A percentile compares a stretch with the other conserved stretches of the same genome.
Conservation (phyloP, 1,139 yeast species). For the Zygosaccharomyces pseudobailii region DNA sequence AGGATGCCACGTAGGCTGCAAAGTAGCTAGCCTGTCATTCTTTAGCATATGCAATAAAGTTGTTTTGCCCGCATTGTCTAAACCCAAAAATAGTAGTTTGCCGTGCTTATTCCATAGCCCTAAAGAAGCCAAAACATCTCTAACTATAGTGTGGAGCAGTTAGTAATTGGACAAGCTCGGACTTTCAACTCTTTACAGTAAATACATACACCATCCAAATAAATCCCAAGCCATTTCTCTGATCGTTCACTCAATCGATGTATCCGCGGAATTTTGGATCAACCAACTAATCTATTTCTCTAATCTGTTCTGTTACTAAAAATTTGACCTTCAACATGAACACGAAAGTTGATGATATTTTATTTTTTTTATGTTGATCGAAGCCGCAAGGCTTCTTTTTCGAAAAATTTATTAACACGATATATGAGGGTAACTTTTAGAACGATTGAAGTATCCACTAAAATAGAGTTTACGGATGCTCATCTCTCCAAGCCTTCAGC, state of each 20-base stretch:
- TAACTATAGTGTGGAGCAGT: slow-evolving; percentile 44
- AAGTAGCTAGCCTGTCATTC: slow-evolving; percentile 95
- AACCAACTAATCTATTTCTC: background rate
- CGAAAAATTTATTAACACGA: background rate
- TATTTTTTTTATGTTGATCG: background rate
- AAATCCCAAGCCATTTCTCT: slow-evolving; percentile 30
- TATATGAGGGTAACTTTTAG: background rate
- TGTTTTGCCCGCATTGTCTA: slow-evolving; percentile 98
- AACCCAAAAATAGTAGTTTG: slow-evolving; percentile 87
- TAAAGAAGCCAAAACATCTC: slow-evolving; percentile 86
- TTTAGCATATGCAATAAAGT: slow-evolving; percentile 93
- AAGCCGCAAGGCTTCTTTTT: slow-evolving; percentile 3
- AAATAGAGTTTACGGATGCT: background rate
- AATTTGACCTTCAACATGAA: background rate
- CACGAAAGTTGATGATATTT: background rate
- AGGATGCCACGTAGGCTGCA: slow-evolving; percentile 98
- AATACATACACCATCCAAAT: slow-evolving; percentile 34
- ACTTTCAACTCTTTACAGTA: background rate
- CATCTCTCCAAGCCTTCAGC: slow-evolving; percentile 2
- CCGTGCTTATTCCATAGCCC: slow-evolving; percentile 99
- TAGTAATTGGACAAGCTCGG: slow-evolving; percentile 11
- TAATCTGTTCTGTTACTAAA: background rate
- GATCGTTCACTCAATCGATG: background rate
- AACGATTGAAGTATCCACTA: too few relatives aligned
- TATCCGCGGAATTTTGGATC: background rate